Conservation (phyloP, 441 rosid genomes). For the Melastoma candidum region DNA sequence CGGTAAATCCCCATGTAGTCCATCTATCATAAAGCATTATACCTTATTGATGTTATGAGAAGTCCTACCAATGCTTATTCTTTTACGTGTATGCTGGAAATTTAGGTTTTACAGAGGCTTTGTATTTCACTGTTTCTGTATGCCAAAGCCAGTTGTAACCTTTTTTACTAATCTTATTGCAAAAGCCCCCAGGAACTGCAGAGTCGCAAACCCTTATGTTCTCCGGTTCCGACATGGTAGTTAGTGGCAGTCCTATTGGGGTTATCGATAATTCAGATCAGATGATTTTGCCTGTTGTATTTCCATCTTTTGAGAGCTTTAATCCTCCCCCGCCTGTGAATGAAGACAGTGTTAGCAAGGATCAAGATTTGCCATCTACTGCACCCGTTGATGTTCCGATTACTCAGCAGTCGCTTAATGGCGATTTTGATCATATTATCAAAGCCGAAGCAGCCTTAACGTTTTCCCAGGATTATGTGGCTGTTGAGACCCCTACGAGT, state of each 20-base stretch:
- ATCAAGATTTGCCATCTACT: conserved; percentile 61
- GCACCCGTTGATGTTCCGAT: conserved; percentile 25
- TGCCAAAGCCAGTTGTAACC: conserved; percentile 14
- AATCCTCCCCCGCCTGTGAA: conserved; percentile 47
- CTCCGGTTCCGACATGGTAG: conserved; percentile 79
- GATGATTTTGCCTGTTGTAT: conserved; percentile 72
- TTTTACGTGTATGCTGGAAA: no score
- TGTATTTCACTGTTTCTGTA: no score
- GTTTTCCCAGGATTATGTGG: conserved; percentile 97
- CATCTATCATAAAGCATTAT: no score
- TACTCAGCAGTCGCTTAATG: conserved; percentile 34
- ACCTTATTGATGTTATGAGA: no score
- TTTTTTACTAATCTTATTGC: conserved; percentile 22
- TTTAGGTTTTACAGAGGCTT: no score
- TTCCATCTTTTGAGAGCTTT: conserved; percentile 83
- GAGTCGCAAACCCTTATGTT: conserved; percentile 86
- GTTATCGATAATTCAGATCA: conserved; percentile 81
- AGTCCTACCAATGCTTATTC: no score
- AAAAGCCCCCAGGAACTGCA: conserved; percentile 99
- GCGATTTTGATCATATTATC: conserved; percentile 91
- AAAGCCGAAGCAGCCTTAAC: conserved; percentile 98
- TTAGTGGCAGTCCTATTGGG: conserved; percentile 78
- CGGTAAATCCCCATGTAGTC: no score
- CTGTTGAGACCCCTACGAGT: conserved; percentile 73
- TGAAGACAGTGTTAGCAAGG: conserved; percentile 66